Evolutionary conservation across 306 rosid species (phyloP), one percentile per base, ranked within the genome.

Genomic region (Phaseolus lunatus): DNA sequence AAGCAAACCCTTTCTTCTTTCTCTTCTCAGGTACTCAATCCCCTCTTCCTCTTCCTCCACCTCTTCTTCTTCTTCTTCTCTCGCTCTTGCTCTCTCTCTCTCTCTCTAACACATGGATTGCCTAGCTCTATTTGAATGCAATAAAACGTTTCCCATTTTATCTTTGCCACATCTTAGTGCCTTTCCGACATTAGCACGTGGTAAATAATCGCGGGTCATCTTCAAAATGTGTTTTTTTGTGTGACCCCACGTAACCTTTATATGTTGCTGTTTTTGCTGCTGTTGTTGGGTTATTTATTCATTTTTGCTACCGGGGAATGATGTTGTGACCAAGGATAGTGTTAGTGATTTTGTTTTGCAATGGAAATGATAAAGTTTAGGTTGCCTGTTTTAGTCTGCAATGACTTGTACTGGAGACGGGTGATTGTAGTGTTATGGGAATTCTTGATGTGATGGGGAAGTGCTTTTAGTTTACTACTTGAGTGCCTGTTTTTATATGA

Each of bases 191-290:
- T 77, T 54, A 76, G 31, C 69, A 53, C 18, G 70, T 29, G 16
- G 50, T 44, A 24, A 77, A 31, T 57, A 72, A 77, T 85, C 43
- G 2, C 54, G 81, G 82, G 73, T 37, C 69, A 29, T 67, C 74
- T 58, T 65, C 59, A 54, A 76, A 70, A 75, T 81, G 66, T 50
- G 12, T 47, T 52, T 43, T 84, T 73, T 63, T 10, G 11, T 10
- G 11, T 70, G 26, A 52, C 37, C 44, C 37, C 19, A 16, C 4
- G 1, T 7, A 6, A 13, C 45, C 50, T 29, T 20, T 29, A 8
- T n/a, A 65, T 26, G 19, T 56, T 27, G 18, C 23, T 26, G 7
- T 18, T 23, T 54, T 61, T 69, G 35, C 14, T 5, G 37, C 8
- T 22, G 2, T 26, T 37, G 45, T 52, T 62, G 50, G 20, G 16